These are phyloP conservation scores for Asterochloris erici DNA, from an alignment of 139 green algal species.

Conservation along the genomic window DNA sequence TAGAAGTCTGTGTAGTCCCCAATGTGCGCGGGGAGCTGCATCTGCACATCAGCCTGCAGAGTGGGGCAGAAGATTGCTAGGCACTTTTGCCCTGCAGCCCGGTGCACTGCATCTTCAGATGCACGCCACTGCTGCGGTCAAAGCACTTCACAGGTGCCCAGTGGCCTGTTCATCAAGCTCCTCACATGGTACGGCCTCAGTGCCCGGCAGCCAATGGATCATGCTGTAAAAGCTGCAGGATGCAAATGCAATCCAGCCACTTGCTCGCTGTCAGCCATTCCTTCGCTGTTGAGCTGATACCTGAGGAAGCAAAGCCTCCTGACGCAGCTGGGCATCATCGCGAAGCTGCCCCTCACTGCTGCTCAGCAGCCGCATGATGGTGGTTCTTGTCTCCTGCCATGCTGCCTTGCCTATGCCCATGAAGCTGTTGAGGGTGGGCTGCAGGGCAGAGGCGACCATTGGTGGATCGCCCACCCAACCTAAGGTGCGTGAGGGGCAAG, in stretches of 20 bases:
- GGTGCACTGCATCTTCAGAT: background rate
- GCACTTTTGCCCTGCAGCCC: background rate
- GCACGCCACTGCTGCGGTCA: background rate
- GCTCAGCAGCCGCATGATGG: slow-evolving; percentile 61
- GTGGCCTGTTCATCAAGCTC: background rate
- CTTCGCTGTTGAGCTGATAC: slow-evolving; percentile 12
- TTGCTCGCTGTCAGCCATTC: background rate
- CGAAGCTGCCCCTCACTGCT: slow-evolving; percentile 48
- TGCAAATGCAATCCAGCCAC: background rate
- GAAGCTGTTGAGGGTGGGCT: slow-evolving; percentile 82
- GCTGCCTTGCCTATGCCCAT: slow-evolving; percentile 66
- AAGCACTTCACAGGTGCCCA: no score
- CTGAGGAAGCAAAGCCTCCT: slow-evolving; percentile 41
- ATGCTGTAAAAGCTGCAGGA: background rate
- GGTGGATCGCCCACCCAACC: background rate
- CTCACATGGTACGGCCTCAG: no score
- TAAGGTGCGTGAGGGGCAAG: background rate
- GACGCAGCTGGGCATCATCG: slow-evolving; percentile 39
- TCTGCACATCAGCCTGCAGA: slow-evolving; percentile 52
- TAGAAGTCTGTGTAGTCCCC: slow-evolving; percentile 98
- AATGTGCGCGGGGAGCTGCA: slow-evolving; percentile 76
- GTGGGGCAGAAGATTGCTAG: background rate
- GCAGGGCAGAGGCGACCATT: background rate
- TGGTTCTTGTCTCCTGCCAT: slow-evolving; percentile 65
- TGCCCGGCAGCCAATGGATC: no score